Evolutionary conservation across 2,329 filamentous ascomycete genomes (phyloP), one percentile per base, ranked within the genome.

Genomic region (Lachnellula suecica): DNA sequence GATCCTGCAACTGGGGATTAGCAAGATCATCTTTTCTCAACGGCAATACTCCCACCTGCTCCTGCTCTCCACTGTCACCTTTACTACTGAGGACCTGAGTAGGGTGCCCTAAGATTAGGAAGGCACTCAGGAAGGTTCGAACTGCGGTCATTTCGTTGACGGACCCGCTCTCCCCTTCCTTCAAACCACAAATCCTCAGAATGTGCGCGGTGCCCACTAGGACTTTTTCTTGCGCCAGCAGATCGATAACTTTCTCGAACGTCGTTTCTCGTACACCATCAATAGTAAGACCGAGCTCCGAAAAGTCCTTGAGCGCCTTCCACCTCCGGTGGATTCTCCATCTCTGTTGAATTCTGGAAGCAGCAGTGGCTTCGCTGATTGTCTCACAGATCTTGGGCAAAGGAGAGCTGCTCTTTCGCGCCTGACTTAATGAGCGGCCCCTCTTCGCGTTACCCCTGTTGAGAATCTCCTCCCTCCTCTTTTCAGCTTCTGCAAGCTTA

Each of bases 101-200:
- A 1, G 89, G 89, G 67, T 93, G 89, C 1, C 87, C 88, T 23
- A 91, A 74, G 55, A 93, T 91, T 49, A 94, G 75, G 66, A 88
- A 93, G 4, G 89, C 87, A 65, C 88, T 91, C 50, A 94, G 72
- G 63, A 93, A 93, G 1, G 86, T 91, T 61, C 88, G 79, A 37
- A 89, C 82, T 15, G 83, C 81, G 31, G 86, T 84, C 75, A 88
- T 87, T 59, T 89, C 83, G 41, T 81, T 78, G 51, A 87, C 80
- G 1, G 83, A 85, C 15, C 82, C 79, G 2, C 77, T 71, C 3
- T 81, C 79, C 34, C 81, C 83, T 61, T 91, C 87, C 45, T 82
- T 78, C 48, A 93, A 72, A 1, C 85, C 85, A 62, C 89, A 89
- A 10, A 89, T 77, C 24, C 81, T 79, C 53, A 93, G 77, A 15